These are phyloP conservation scores for Liquidambar formosana DNA, from an alignment of 164 flowering plant species.

Conservation along the genomic window DNA sequence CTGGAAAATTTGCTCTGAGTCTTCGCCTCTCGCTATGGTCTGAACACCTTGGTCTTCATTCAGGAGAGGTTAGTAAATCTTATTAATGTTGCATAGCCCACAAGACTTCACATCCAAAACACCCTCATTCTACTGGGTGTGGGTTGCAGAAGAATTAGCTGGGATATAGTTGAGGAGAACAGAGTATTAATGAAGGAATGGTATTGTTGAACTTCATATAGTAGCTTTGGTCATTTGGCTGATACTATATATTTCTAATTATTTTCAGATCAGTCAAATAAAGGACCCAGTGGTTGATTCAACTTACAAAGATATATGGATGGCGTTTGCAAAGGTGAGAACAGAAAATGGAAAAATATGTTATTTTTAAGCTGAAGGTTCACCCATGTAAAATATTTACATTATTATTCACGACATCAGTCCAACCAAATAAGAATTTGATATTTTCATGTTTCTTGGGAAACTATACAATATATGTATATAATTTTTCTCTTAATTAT, in stretches of 20 bases:
- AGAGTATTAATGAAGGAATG: background rate
- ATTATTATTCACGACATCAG: background rate
- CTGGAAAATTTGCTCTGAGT: constrained; percentile 75
- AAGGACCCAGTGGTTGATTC: constrained; percentile 78
- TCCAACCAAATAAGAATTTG: background rate
- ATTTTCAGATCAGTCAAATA: constrained; percentile 54
- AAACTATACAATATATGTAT: background rate
- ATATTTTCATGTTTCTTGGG: background rate
- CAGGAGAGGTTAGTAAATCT: constrained; percentile 61
- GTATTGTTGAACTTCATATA: background rate
- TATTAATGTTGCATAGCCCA: background rate
- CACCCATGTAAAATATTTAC: background rate
- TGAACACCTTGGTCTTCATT: constrained; percentile 80
- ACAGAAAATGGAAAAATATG: background rate
- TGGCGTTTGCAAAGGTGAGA: constrained; percentile 92
- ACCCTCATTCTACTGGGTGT: background rate
- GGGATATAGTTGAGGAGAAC: background rate
- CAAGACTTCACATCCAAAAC: background rate
- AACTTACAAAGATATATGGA: constrained; percentile 88
- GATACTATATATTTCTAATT: background rate
- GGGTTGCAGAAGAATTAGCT: background rate
- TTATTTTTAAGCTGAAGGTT: background rate
- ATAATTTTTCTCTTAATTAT: background rate
- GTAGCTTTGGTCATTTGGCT: constrained; percentile 1
- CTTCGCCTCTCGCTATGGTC: constrained; percentile 85